Evolutionary conservation across 805 yeast species (phyloP), one percentile per base, ranked within the genome.

Genomic region (Nakazawaea wyomingensis): DNA sequence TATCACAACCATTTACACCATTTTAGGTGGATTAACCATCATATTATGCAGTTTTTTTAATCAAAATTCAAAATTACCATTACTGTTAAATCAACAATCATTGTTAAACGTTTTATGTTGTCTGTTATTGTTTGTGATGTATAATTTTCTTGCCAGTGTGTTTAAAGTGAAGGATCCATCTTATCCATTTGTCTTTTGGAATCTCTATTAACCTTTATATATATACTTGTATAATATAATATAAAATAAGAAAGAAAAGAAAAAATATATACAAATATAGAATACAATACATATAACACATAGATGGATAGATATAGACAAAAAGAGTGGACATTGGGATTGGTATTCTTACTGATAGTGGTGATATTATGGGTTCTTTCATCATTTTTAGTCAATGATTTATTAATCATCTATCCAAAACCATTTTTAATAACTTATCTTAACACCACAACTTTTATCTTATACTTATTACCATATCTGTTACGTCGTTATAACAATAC

Each of bases 361-460:
- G 87, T 91, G 21, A 59, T 85, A 1, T 73, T 88, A 19, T 91
- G 99, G 99, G 97, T 93, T 9, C 65, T 84, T 29, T 87, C 96
- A 4, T 86, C 96, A 4, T 91, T 89, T 52, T 61, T 91, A 37
- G 82, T 93, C 29, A 89, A 86, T 60, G 81, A 78, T 34, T 67
- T 87, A 32, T 84, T 87, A 52, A 88, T 81, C 45, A 65, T 72
- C 21, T 93, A 88, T 60, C 65, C 88, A 37, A 93, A 93, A 62
- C 99, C 99, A 14, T 90, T 88, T 57, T 76, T 90, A 48, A 85
- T 93, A 52, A 93, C 99, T 2, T 93, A 91, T 65, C 62, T 91
- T 52, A 93, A 90, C 65, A 90, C 98, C 0, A 81, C 88, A 1
- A 76, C 93, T 4, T 93, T 93, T 60, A 70, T 78, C 6, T 68